These are phyloP conservation scores for Hericium erinaceus DNA, from an alignment of 768 basidiomycete genomes.

Conservation along the genomic window DNA sequence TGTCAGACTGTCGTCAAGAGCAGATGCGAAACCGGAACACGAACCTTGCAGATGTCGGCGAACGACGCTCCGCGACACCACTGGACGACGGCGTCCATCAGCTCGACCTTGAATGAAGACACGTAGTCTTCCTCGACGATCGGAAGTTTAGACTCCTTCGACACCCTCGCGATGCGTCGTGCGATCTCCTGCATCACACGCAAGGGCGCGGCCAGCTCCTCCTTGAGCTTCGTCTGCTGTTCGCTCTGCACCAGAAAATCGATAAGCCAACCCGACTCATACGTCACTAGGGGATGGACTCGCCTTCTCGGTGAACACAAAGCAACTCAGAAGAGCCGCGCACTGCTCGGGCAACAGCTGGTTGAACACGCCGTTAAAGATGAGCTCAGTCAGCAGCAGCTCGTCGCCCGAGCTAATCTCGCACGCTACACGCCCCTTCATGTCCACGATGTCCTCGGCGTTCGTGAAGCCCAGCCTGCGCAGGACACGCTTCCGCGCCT, in stretches of 20 bases:
- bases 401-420: constrained; percentile 98
- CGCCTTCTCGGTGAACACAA: constrained; percentile 96
- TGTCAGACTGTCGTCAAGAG: neutral
- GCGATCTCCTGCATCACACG: constrained; percentile 95
- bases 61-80: constrained; percentile 99
- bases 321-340: constrained; percentile 91
- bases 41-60: constrained; percentile 89
- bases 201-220: constrained; percentile 88
- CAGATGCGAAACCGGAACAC: constrained; percentile 9
- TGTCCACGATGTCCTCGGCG: constrained; percentile 85
- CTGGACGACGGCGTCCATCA: constrained; percentile 95
- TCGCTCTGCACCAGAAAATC: constrained; percentile 53
- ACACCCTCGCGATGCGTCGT: constrained; percentile 91
- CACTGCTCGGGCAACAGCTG: constrained; percentile 82
- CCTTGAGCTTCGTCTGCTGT: constrained; percentile 75
- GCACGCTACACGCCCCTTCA: constrained; percentile 97
- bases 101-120: constrained; percentile 92
- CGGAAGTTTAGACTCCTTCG: constrained; percentile 84
- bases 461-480: constrained; percentile 88
- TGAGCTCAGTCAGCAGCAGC: constrained; percentile 87
- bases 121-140: constrained; percentile 94
- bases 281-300: constrained; percentile 7
- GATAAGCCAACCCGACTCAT: neutral
- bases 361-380: constrained; percentile 97
- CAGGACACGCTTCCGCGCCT: constrained; percentile 88